Base-by-base conservation (phyloP, 1,284 basidiomycete genomes). In the Cryptococcus sp. region DNA sequence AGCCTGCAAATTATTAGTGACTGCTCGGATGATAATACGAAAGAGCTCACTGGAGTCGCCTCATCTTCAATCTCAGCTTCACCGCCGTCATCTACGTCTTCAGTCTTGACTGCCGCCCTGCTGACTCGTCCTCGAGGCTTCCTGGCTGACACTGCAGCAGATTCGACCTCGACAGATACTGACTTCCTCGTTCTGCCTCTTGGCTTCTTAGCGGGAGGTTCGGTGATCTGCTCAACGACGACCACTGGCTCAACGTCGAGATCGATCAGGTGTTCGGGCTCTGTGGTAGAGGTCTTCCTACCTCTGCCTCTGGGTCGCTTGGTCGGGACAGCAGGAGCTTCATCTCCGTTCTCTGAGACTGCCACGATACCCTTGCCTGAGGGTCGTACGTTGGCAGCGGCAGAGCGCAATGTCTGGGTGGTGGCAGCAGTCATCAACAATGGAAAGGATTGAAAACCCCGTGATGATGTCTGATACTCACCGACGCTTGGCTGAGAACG, bases 401-500 rank as follows among this genome's bases (percentile, higher is more conserved):
- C 45, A 16, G 47, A 23, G 19, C 56, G 52, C 20, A 57, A 47
- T 3, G 46, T 35, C n/a, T 6, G 17, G 49, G 41, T 50, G 42
- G 20, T 42, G 22, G 6, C 19, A 27, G 23, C 22, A 38, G 25
- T 27, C 40, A 30, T 38, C 2, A n/a, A 17, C 27, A 13, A 23
- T n/a, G 4, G 47, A 30, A 16, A 20, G n/a, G 42, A 45, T 10
- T 2, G n/a, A n/a, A 2, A n/a, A 15, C 27, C 22, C 39, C 43
- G 22, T 25, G 8, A 16, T 13, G 45, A 54, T 15, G 22, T 3
- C n/a, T 17, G 17, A 2, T 10, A 65, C 70, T 58, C 66, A 85
- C 86, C 19, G 78, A 72, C 5, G 84, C 81, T 55, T 84, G 84
- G 8, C 86, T 80, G 67, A 84, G 85, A 66, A 97, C 84, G 75